These are phyloP conservation scores for Phytophthora pluvialis DNA, from an alignment of 352 stramenopile genomes.

Conservation along the genomic window DNA sequence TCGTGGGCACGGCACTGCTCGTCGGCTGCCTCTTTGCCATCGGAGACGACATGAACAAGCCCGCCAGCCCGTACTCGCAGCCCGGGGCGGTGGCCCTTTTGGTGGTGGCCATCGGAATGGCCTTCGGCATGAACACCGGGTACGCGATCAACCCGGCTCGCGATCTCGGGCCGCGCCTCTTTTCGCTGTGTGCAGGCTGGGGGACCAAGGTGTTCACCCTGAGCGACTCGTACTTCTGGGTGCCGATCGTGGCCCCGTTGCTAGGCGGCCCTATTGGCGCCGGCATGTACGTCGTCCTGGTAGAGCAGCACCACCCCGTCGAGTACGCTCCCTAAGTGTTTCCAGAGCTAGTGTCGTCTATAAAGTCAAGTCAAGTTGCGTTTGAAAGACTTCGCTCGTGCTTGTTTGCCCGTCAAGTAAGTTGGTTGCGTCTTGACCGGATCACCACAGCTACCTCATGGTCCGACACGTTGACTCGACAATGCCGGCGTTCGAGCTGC, in stretches of 20 bases:
- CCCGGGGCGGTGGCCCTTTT: conserved; percentile 54
- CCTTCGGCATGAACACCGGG: conserved; percentile 73
- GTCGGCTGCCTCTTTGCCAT: conserved; percentile 63
- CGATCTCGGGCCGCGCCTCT: conserved; percentile 53
- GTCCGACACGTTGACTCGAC: conserved; percentile 22
- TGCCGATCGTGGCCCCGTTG: conserved; percentile 51
- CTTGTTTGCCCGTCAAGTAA: background rate
- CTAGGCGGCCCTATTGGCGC: conserved; percentile 45
- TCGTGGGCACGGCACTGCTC: conserved; percentile 63
- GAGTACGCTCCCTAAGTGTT: conserved; percentile 29
- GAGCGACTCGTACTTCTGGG: conserved; percentile 59
- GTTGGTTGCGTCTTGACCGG: too few species aligned
- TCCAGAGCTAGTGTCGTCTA: conserved; percentile 10
- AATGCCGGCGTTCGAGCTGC: conserved; percentile 22
- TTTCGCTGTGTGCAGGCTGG: conserved; percentile 50
- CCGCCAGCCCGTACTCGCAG: conserved; percentile 46
- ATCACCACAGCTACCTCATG: background rate
- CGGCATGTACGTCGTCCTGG: conserved; percentile 37
- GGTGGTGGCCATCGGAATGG: conserved; percentile 64
- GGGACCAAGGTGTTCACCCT: conserved; percentile 45
- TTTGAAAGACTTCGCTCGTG: conserved; percentile 9
- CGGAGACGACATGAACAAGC: conserved; percentile 58
- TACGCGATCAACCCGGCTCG: conserved; percentile 72
- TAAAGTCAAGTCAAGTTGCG: conserved; percentile 31
- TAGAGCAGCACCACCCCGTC: conserved; percentile 45